A percentile compares a stretch with the other conserved stretches of the same genome.
Conservation (phyloP, 352 stramenopile genomes). For the Phytophthora nicotianae region DNA sequence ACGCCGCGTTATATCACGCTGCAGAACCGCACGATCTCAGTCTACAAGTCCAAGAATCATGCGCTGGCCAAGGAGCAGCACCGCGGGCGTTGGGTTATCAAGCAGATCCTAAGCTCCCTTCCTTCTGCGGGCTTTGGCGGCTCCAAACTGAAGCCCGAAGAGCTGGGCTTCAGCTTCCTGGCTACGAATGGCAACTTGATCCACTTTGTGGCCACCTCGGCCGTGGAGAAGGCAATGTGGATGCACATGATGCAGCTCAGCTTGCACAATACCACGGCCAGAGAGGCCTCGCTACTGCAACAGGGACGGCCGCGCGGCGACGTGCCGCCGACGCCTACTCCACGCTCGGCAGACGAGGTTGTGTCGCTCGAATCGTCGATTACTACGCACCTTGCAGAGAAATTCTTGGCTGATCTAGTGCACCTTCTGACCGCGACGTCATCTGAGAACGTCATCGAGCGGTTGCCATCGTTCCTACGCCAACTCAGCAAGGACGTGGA, state of each 20-base stretch:
- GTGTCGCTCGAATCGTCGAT: conserved; percentile 63
- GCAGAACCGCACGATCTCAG: conserved; percentile 77
- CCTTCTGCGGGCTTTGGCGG: conserved; percentile 81
- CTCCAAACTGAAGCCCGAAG: conserved; percentile 76
- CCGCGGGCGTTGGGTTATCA: conserved; percentile 81
- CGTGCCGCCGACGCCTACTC: conserved; percentile 24
- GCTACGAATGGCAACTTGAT: conserved; percentile 86
- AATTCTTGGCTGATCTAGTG: conserved; percentile 72
- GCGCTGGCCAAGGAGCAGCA: conserved; percentile 81
- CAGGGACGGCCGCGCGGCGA: conserved; percentile 41
- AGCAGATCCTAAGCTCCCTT: conserved; percentile 79
- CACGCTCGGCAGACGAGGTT: conserved; percentile 50
- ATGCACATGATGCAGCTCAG: conserved; percentile 82
- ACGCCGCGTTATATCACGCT: conserved; percentile 88
- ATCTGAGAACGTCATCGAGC: conserved; percentile 53
- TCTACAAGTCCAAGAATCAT: conserved; percentile 90
- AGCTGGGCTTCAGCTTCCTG: conserved; percentile 84
- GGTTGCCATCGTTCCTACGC: conserved; percentile 69
- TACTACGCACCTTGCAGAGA: conserved; percentile 69
- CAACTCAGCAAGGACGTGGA: conserved; percentile 88
- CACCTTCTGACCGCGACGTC: conserved; percentile 51
- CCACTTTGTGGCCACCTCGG: conserved; percentile 80
- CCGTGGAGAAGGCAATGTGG: conserved; percentile 84
- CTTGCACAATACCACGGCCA: conserved; percentile 52
- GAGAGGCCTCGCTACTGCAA: conserved; percentile 50